Base-by-base conservation (phyloP, 2,329 filamentous ascomycete genomes). In the Ascocoryne sarcoides region DNA sequence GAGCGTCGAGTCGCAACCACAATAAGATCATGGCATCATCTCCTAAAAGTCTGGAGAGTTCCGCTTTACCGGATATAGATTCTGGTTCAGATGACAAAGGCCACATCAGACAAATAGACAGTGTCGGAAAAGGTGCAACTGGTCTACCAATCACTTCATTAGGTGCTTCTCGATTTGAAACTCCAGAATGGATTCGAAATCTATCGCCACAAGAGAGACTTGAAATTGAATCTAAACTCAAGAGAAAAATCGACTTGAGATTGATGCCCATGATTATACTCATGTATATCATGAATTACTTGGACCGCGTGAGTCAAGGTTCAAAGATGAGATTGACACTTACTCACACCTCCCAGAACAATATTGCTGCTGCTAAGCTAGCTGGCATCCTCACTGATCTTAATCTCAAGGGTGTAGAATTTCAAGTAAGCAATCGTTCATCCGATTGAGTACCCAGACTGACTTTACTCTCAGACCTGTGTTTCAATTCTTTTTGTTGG, bases 211-310 rank as follows among this genome's bases (percentile, higher is more conserved):
- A 76, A 47, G 63, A 76, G 48, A 67, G 73, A 28, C 40, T 57
- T 0, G 52, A 56, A 4, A 64, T 75, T 1, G 80, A 86, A 56
- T 66, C 62, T 43, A 69, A 65, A 37, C 60, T 86, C 37, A 65
- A 71, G 43, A 68, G 71, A 45, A 85, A 82, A 58, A 75, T 85
- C 39, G 82, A 86, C 56, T 50, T 72, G 7, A 65, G 79, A 37
- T 58, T 85, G 20, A 64, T 86, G 51, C 81, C 81, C 0, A 78
- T 79, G 62, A 66, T 84, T 31, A 73, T 84, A 38, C 51, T 84
- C 34, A 82, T 84, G 68, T 84, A 82, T 50, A 78, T 83, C 49
- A 65, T 83, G 64, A 83, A 82, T 52, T 82, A 81, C 54, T 61
- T 82, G 10, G 75, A 79, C 49, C 46, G 58, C 32, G 52, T 54